phyloP scores from a whole-genome alignment of 2,329 filamentous ascomycete genomes.

The Neonectria hederae region DNA sequence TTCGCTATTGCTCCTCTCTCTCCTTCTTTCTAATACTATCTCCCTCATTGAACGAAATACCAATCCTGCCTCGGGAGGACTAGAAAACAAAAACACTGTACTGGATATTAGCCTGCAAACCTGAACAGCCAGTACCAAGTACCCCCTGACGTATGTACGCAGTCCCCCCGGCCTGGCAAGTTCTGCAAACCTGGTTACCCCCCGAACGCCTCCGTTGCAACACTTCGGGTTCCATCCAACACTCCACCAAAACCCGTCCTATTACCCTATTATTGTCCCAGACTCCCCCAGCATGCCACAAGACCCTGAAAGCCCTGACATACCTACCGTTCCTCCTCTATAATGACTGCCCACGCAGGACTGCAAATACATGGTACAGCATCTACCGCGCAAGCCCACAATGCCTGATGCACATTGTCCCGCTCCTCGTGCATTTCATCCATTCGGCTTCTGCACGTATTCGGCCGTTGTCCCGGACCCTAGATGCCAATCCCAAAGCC shows the following conservation, averaged over 20 bases:
- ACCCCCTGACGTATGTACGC: constrained; percentile 1
- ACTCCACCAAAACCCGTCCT: constrained; percentile 9
- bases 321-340: background rate
- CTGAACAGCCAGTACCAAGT: background rate
- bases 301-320: background rate
- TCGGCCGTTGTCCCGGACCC: constrained; percentile 17
- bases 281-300: background rate
- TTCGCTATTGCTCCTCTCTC: constrained; percentile 3
- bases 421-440: constrained; percentile 12
- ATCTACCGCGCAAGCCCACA: background rate
- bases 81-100: constrained; percentile 1
- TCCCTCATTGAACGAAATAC: constrained; percentile 3
- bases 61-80: background rate
- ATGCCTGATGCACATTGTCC: constrained; percentile 9
- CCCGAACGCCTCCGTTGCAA: constrained; percentile 22
- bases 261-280: background rate
- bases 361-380: background rate
- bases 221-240: constrained; percentile 23
- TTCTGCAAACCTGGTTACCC: constrained; percentile 14
- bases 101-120: background rate
- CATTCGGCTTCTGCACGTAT: constrained; percentile 16
- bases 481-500: constrained; percentile 17
- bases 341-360: background rate
- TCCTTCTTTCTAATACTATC: too few species aligned
- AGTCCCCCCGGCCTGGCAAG: constrained; percentile 8